phyloP scores from a whole-genome alignment of 2,329 filamentous ascomycete species.

The Hyphodiscus sp. region DNA sequence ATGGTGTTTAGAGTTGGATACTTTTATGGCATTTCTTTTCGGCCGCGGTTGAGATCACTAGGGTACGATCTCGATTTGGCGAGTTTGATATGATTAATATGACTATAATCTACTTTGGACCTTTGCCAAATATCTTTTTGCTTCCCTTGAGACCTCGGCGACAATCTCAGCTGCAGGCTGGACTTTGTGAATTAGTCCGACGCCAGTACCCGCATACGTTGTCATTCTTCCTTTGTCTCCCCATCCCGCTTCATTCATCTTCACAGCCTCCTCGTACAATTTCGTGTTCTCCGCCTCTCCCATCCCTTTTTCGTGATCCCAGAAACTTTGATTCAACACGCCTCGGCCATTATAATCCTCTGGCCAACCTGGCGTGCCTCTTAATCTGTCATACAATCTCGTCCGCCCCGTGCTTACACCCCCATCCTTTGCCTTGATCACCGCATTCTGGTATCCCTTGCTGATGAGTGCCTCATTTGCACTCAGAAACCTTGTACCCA shows the following conservation, averaged over 20 bases:
- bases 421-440: slow-evolving; percentile 42
- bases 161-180: slow-evolving; percentile 47
- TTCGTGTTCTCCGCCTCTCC: slow-evolving; percentile 34
- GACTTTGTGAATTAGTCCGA: slow-evolving; percentile 49
- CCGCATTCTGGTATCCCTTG: slow-evolving; percentile 40
- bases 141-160: slow-evolving; percentile 27
- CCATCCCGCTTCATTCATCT: slow-evolving; percentile 45
- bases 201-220: slow-evolving; percentile 55
- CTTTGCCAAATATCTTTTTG: background rate
- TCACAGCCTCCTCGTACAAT: slow-evolving; percentile 38
- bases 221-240: slow-evolving; percentile 48
- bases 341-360: slow-evolving; percentile 50
- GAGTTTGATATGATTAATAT: background rate
- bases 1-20: too few relatives aligned
- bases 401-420: slow-evolving; percentile 44
- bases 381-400: slow-evolving; percentile 43
- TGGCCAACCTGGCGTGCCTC: slow-evolving; percentile 54
- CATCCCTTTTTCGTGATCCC: slow-evolving; percentile 35
- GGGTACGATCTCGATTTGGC: background rate
- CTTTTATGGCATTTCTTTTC: background rate
- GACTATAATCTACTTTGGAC: background rate
- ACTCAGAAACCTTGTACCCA: slow-evolving; percentile 46
- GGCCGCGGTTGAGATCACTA: background rate
- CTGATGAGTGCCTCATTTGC: slow-evolving; percentile 39
- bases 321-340: slow-evolving; percentile 48